These are phyloP conservation scores for Gossypium gossypioides DNA, from an alignment of 441 rosid genomes.

Conservation along the genomic window DNA sequence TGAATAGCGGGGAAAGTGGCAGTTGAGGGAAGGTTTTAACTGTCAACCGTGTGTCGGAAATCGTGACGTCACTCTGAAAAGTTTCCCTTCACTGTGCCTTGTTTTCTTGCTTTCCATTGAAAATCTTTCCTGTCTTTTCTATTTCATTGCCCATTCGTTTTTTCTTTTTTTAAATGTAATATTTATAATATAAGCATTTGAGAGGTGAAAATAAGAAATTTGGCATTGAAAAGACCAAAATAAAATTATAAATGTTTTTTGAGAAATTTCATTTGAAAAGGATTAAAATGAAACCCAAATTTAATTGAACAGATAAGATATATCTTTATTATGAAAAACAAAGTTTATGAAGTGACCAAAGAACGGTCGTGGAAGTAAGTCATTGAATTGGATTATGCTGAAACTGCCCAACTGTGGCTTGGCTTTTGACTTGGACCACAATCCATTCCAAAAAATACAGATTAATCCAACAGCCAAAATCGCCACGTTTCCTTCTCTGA, in stretches of 20 bases:
- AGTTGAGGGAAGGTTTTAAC: constrained; percentile 16
- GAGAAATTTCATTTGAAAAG: no score
- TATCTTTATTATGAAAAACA: neutral
- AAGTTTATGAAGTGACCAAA: neutral
- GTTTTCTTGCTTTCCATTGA: neutral
- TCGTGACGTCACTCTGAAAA: constrained; percentile 20
- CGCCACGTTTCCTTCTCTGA: neutral
- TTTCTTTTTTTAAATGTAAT: neutral
- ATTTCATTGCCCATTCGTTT: neutral
- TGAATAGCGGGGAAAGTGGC: neutral
- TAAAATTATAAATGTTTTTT: no score
- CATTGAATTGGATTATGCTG: neutral
- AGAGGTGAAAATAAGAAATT: no score
- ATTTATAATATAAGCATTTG: no score
- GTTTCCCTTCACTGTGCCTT: neutral
- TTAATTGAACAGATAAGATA: neutral
- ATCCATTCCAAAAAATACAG: neutral
- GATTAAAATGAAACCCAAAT: no score
- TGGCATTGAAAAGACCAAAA: no score
- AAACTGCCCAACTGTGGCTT: neutral
- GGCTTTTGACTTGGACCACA: neutral
- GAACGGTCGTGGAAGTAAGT: neutral
- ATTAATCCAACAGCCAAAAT: neutral
- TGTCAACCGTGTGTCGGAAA: constrained; percentile 26
- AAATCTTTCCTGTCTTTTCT: neutral